Evolutionary conservation across 2,329 filamentous ascomycete genomes (phyloP).

Genomic region (Sporothrix schenckii): DNA sequence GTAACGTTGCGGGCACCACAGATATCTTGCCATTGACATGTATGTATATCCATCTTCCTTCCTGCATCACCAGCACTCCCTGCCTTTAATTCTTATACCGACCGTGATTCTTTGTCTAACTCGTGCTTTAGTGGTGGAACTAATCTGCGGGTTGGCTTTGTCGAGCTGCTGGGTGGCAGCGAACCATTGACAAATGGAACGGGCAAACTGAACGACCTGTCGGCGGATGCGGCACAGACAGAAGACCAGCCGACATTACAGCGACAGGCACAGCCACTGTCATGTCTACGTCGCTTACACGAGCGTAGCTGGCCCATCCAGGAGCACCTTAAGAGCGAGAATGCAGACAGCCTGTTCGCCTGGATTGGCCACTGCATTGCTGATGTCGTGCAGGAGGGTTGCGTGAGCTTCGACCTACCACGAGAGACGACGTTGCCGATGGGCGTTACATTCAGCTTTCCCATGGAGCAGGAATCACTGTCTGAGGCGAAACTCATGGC

Average conservation of each 20-base stretch:
- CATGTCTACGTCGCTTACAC: constrained; percentile 57
- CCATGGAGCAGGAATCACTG: constrained; percentile 66
- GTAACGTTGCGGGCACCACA: constrained; percentile 41
- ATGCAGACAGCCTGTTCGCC: constrained; percentile 73
- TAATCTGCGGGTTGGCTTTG: constrained; percentile 69
- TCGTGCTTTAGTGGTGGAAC: constrained; percentile 61
- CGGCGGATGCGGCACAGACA: constrained; percentile 26
- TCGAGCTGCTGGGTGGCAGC: constrained; percentile 56
- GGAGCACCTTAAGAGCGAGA: constrained; percentile 72
- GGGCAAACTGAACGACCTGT: constrained; percentile 33
- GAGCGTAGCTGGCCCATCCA: constrained; percentile 76
- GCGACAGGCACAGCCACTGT: constrained; percentile 17
- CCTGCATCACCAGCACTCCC: background rate
- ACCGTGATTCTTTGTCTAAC: constrained; percentile 37
- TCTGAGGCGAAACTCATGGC: constrained; percentile 65
- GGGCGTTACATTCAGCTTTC: constrained; percentile 72
- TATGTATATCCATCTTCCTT: constrained; percentile 45
- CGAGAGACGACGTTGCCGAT: constrained; percentile 57
- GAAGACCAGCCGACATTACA: background rate
- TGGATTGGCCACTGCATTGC: constrained; percentile 82
- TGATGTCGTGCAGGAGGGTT: constrained; percentile 66
- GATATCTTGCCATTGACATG: constrained; percentile 68
- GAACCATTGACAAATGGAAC: background rate
- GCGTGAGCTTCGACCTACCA: constrained; percentile 49
- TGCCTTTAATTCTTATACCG: background rate